These are phyloP conservation scores for Fraxinus pennsylvanica DNA, from an alignment of 257 asterid species.

Conservation along the genomic window DNA sequence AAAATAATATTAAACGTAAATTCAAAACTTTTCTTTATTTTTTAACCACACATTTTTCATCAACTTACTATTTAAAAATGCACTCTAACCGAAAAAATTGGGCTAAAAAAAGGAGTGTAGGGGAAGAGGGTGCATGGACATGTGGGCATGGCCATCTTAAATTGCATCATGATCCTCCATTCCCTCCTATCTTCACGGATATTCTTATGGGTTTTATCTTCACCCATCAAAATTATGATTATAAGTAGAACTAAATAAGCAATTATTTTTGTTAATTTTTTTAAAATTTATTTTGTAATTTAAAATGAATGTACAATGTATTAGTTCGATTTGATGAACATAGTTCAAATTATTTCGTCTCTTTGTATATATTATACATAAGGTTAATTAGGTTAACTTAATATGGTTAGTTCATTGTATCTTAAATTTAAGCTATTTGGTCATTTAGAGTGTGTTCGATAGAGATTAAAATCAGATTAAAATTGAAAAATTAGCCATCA, in stretches of 20 bases:
- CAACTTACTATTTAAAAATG: too few species aligned
- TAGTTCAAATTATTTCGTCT: background rate
- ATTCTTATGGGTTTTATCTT: background rate
- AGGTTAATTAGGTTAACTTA: background rate
- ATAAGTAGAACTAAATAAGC: background rate
- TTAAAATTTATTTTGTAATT: background rate
- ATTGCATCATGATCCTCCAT: conserved; percentile 24
- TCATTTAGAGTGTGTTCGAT: background rate
- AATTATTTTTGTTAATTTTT: background rate
- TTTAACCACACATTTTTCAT: too few species aligned
- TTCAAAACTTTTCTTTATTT: too few species aligned
- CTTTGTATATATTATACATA: too few species aligned
- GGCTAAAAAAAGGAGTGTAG: background rate
- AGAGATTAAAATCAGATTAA: too few species aligned
- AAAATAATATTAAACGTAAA: too few species aligned
- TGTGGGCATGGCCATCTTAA: conserved; percentile 23
- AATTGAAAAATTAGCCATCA: too few species aligned
- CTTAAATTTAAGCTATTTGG: background rate
- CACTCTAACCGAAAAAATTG: too few species aligned
- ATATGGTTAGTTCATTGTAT: background rate
- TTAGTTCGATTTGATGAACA: too few species aligned
- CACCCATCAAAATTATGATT: background rate
- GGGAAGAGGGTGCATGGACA: conserved; percentile 26
- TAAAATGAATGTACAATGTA: background rate
- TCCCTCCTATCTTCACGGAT: conserved; percentile 38